Conservation (phyloP, 495 filamentous ascomycete genomes). For the Talaromyces ruber region DNA sequence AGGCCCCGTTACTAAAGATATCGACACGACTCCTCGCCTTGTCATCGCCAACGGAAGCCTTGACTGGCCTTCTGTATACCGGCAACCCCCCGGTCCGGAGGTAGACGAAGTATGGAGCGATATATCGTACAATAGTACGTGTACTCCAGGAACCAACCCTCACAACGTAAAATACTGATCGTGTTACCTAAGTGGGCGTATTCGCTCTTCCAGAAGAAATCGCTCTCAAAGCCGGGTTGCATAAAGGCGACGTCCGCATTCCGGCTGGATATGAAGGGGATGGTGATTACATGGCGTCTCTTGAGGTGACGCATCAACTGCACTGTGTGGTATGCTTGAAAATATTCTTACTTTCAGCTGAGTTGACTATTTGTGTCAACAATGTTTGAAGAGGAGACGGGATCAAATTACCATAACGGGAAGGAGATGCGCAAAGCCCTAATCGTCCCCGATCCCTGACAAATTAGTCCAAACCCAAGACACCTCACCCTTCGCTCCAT, state of each 20-base stretch:
- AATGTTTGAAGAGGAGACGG: neutral
- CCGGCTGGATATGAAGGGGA: neutral
- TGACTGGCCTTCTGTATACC: neutral
- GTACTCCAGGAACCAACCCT: neutral
- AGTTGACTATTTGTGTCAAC: neutral
- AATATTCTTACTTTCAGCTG: neutral
- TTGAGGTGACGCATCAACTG: constrained; percentile 26
- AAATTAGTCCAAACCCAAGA: neutral
- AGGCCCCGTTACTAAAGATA: neutral
- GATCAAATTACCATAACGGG: neutral
- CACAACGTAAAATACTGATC: neutral
- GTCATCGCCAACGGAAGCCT: neutral
- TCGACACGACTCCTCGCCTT: neutral
- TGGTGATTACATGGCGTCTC: neutral
- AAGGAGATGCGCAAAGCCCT: neutral
- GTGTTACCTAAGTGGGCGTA: neutral
- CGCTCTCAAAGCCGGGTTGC: neutral
- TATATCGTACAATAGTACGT: neutral
- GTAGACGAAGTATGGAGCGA: neutral
- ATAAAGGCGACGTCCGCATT: neutral
- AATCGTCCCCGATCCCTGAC: neutral
- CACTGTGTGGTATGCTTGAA: constrained; percentile 28
- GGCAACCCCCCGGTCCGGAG: neutral
- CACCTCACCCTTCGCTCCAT: neutral
- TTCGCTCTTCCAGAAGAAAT: neutral